phyloP scores from a whole-genome alignment of 2,329 filamentous ascomycete genomes.

The Neofusicoccum kwambonambiense region DNA sequence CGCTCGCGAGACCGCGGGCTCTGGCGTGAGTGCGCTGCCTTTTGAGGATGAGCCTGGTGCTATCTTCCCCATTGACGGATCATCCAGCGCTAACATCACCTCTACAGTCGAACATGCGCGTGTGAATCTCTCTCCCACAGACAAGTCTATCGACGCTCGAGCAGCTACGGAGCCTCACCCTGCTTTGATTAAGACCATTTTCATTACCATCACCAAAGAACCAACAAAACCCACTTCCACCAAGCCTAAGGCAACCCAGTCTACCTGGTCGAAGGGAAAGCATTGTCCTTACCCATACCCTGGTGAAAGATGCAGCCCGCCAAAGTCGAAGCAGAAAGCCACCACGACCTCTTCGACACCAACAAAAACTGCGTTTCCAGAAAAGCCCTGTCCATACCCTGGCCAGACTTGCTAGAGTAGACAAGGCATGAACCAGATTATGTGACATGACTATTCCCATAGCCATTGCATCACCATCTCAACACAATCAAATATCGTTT shows the following conservation, averaged over 20 bases:
- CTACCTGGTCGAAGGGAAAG: slow-evolving; percentile 3
- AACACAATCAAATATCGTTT: too few species aligned
- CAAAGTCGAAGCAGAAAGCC: neutral
- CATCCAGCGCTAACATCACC: neutral
- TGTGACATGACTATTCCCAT: too few species aligned
- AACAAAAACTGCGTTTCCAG: neutral
- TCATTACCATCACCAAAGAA: neutral
- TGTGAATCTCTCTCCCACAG: neutral
- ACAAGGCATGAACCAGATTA: too few species aligned
- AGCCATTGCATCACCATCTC: too few species aligned
- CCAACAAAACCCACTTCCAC: neutral
- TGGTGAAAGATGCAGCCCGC: neutral
- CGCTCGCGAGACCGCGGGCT: neutral
- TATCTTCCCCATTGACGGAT: neutral
- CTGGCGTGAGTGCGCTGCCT: neutral
- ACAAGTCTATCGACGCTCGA: neutral
- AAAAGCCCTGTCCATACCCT: neutral
- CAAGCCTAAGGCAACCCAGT: neutral
- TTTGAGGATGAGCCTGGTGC: neutral
- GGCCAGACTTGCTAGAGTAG: neutral
- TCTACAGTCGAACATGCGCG: neutral
- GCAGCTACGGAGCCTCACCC: neutral
- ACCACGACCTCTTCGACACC: neutral
- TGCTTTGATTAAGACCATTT: neutral
- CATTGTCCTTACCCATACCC: slow-evolving; percentile 12